These are phyloP conservation scores for Fraxinus albicans DNA, from an alignment of 305 asterid genomes.

Conservation along the genomic window DNA sequence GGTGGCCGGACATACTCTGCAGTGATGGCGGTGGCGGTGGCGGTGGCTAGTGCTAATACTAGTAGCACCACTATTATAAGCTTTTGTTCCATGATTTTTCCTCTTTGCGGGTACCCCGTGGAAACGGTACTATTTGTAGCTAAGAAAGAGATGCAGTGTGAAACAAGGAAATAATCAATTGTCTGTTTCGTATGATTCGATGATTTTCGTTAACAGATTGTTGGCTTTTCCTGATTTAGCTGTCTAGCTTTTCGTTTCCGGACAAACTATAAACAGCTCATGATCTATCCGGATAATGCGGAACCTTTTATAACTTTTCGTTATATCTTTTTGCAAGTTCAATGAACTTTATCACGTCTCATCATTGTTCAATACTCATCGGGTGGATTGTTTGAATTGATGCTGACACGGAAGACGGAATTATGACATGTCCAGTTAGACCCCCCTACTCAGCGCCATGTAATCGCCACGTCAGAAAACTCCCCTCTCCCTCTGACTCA, in stretches of 20 bases:
- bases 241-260: background rate
- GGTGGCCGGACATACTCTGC: constrained; percentile 65
- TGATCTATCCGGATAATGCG: background rate
- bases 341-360: background rate
- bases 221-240: background rate
- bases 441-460: no score
- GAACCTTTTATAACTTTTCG: background rate
- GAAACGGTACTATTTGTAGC: background rate
- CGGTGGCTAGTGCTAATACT: background rate
- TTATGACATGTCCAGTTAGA: background rate
- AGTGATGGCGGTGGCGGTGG: constrained; percentile 20
- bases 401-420: background rate
- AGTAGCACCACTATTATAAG: constrained; percentile 15
- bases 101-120: background rate
- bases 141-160: background rate
- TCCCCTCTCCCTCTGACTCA: background rate
- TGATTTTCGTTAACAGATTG: background rate
- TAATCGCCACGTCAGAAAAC: background rate
- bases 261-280: background rate
- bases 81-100: constrained; percentile 27
- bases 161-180: background rate
- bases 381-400: background rate
- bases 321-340: no score
- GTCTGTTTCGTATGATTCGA: background rate
- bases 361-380: background rate